Evolutionary conservation across 257 asterid species (phyloP), one percentile per base, ranked within the genome.

Genomic region (Agastache rugosa): DNA sequence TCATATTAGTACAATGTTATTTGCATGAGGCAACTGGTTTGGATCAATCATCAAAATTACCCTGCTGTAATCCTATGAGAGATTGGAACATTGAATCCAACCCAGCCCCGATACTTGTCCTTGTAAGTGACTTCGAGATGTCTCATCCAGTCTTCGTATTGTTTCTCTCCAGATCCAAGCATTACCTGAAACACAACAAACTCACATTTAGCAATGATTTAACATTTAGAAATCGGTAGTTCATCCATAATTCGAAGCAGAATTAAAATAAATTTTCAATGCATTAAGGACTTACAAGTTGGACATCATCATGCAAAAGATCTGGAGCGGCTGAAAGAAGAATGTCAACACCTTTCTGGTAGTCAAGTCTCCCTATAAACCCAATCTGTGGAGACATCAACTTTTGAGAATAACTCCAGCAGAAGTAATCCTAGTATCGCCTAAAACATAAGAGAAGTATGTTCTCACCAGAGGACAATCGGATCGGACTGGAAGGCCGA

Each of bases 151-250:
- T 92, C 97, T 82, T 95, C 97, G 23, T 92, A 92, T 71, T 95
- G 98, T 82, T 84, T 89, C 87, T 92, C 99, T 69, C 99, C 99
- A 6, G 98, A 89, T 69, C 99, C 99, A 76, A 95, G 99, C 99
- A 95, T 95, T 72, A 90, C 86, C 99, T 95, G 77, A 20, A 81
- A 71, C 48, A 64, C 41, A 22, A 69, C 20, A 55, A 51, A 45
- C 53, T 14, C 53, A 14, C 6, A 3, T 14, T 45, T 45, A 45
- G 53, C 53, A 45, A 12, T 45, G 53, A 0, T 45, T 14, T 14
- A 14, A 1, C 8, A 48, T 15, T 2, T 48, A 48, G 8, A 14
- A 48, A 37, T 62, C 27, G 12, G 48, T 3, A 45, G 53, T 45
- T 19, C 44, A 68, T 45, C 9, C 48, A 29, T 34, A 17, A 47